phyloP scores from a whole-genome alignment of 257 asterid species.

The Striga asiatica region DNA sequence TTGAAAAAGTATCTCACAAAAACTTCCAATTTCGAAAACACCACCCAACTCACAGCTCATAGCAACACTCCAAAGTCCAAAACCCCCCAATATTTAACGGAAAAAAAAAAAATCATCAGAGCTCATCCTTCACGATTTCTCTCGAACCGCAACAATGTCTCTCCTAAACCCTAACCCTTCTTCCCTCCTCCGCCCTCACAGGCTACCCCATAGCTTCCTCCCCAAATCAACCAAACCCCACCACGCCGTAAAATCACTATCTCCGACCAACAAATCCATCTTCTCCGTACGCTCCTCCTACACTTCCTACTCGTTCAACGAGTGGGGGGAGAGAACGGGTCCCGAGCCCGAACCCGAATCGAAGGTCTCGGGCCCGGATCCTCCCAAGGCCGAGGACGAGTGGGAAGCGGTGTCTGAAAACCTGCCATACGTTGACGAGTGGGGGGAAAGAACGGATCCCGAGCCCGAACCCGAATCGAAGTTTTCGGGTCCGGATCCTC shows the following conservation, averaged over 20 bases:
- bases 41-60: too few species aligned
- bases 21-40: too few species aligned
- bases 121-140: not conserved
- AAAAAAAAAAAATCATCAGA: not conserved
- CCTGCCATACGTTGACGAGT: conserved; percentile 45
- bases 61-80: too few species aligned
- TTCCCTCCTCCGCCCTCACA: conserved; percentile 14
- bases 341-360: too few species aligned
- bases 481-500: conserved; percentile 53
- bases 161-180: conserved; percentile 23
- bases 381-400: conserved; percentile 19
- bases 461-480: conserved; percentile 41
- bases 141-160: conserved; percentile 14
- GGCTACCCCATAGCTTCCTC: not conserved
- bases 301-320: conserved; percentile 21
- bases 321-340: too few species aligned
- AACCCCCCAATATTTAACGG: too few species aligned
- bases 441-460: conserved; percentile 71
- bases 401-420: conserved; percentile 15
- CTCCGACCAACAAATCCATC: conserved; percentile 18
- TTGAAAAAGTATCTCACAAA: too few species aligned
- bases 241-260: conserved; percentile 18
- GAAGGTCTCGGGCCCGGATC: too few species aligned
- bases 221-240: conserved; percentile 17
- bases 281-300: conserved; percentile 21